These are phyloP conservation scores for Dactylellina sp. DNA, from an alignment of 2,329 filamentous ascomycete species.

Conservation along the genomic window DNA sequence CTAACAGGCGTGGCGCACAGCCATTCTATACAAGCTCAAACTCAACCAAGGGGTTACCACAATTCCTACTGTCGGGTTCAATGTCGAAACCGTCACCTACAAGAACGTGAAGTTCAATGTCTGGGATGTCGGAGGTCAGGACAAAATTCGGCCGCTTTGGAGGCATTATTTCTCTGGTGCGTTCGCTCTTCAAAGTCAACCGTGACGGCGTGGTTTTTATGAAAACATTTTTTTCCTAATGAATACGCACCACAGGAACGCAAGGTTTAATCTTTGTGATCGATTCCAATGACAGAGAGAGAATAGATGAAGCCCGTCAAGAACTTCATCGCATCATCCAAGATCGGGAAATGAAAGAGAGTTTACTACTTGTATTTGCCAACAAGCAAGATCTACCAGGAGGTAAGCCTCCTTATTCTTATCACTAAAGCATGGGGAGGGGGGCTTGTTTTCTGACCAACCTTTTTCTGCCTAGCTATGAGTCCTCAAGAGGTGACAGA, in stretches of 20 bases:
- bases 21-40: conserved; percentile 99
- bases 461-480: conserved; percentile 71
- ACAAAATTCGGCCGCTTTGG: conserved; percentile 99
- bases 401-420: conserved; percentile 71
- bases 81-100: conserved; percentile 99
- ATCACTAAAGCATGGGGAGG: no score
- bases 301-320: conserved; percentile 91
- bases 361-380: conserved; percentile 91
- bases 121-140: conserved; percentile 99
- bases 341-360: conserved; percentile 97
- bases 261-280: conserved; percentile 99
- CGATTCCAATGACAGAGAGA: conserved; percentile 89
- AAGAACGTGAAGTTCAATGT: conserved; percentile 99
- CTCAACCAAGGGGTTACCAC: conserved; percentile 97
- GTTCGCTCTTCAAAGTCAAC: neutral
- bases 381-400: conserved; percentile 97
- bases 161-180: conserved; percentile 96
- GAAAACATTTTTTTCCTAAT: conserved; percentile 1
- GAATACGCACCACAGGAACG: conserved; percentile 72
- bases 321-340: conserved; percentile 98
- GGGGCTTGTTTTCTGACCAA: neutral
- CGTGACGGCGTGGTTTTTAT: no score
- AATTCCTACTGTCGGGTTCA: conserved; percentile 98
- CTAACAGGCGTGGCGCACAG: conserved; percentile 60
- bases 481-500: conserved; percentile 83